phyloP scores from a whole-genome alignment of 345 rosid genomes.

The Ceriops zippeliana region DNA sequence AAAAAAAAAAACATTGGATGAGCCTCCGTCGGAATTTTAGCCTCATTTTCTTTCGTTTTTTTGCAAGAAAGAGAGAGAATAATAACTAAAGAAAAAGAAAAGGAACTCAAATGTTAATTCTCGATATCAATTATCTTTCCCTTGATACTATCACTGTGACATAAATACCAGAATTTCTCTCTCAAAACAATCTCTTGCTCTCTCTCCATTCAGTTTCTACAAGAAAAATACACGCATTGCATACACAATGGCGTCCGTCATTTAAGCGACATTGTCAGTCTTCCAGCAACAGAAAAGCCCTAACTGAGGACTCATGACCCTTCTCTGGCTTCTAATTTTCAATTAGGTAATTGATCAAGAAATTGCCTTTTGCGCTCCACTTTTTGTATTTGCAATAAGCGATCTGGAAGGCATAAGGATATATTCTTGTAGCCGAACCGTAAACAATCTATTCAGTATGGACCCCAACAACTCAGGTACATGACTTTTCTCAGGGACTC shows the following conservation, averaged over 20 bases:
- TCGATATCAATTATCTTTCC: neutral
- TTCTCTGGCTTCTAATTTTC: too few relatives aligned
- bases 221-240: too few relatives aligned
- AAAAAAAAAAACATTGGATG: constrained; percentile 34
- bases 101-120: neutral
- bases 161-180: neutral
- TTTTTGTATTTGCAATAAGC: neutral
- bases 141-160: neutral
- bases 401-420: neutral
- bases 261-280: too few relatives aligned
- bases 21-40: constrained; percentile 18
- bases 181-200: neutral
- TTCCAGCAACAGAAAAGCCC: too few relatives aligned
- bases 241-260: too few relatives aligned
- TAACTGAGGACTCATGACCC: too few relatives aligned
- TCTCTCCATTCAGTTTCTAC: neutral
- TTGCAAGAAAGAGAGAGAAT: neutral
- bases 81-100: neutral
- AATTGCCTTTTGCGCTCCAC: neutral
- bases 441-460: neutral
- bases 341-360: too few relatives aligned
- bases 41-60: constrained; percentile 31
- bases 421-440: neutral
- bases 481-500: constrained; percentile 22
- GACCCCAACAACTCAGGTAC: constrained; percentile 27